Evolutionary conservation across 148 eudicot species (phyloP), one percentile per base, ranked within the genome.

Genomic region (Arctostaphylos glauca): DNA sequence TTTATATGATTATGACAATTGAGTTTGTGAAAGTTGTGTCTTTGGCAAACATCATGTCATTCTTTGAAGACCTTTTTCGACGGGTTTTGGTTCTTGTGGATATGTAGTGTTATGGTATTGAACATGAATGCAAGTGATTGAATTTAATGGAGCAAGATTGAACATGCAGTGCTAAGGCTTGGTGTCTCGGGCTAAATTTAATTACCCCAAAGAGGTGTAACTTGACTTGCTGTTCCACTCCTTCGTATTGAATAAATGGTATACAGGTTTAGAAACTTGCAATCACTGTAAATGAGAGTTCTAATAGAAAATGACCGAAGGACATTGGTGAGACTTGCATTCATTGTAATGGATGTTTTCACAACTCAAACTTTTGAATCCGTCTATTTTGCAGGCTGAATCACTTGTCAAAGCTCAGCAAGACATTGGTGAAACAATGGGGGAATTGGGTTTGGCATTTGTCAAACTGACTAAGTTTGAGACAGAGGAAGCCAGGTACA

Each of bases 321-420:
- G 58, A 14, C 13, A 5, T 31, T 31, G 38, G 38, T 31, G 38
- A 31, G 38, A 31, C 38, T 31, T 31, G 38, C 38, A 31, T 31
- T 31, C 38, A 31, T 31, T 31, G 38, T 31, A 58, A 31, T 55
- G 44, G 19, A 52, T 56, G 52, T 52, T 15, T 76, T 77, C 15
- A 44, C 52, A 43, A 58, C 50, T 43, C 16, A 78, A 15, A 47
- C 41, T 10, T 44, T 54, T 81, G 38, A n/a, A 38, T 88, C n/a
- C 2, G 5, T 82, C 75, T 77, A 3, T 62, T 56, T 52, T 82
- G 85, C 87, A 92, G 92, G 94, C 94, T 49, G 92, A 92, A 82
- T 86, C 91, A 38, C 89, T 92, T 72, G 94, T 92, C 53, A 92
- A 90, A 90, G 92, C 90, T 78, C 94, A 92, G 80, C 92, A 92